Percentiles rank a stretch among this genome's conserved stretches.
These are phyloP conservation scores for Erysimum pusillum DNA, from an alignment of 441 rosid species.

Conservation along the genomic window DNA sequence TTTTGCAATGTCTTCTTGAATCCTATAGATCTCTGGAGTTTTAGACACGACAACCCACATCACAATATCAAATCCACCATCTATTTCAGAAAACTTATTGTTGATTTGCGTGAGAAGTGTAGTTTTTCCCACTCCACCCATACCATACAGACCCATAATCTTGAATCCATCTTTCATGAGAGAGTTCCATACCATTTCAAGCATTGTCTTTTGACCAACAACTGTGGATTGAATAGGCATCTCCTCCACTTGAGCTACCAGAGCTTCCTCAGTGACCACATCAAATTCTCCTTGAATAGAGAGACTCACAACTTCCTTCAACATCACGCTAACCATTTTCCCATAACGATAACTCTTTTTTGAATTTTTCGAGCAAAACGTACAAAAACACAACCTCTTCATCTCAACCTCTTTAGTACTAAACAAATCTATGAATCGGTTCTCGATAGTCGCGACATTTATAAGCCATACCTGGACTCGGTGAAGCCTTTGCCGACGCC, in stretches of 20 bases:
- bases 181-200: not conserved
- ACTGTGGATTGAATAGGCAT: not conserved
- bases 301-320: not conserved
- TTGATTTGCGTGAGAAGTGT: not conserved
- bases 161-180: not conserved
- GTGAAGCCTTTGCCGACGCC: not conserved
- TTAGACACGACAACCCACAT: constrained; percentile 4
- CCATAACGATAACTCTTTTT: not conserved
- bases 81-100: not conserved
- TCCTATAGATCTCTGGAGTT: not conserved
- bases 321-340: not conserved
- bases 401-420: constrained; percentile 8
- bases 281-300: not conserved
- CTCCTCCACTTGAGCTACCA: not conserved
- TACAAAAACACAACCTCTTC: constrained; percentile 5
- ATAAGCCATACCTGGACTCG: constrained; percentile 19
- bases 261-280: not conserved
- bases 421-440: not conserved
- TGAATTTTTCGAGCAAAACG: not conserved
- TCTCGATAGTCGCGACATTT: not conserved
- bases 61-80: not conserved
- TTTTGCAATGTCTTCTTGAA: not conserved
- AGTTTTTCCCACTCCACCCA: constrained; percentile 3
- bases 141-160: not conserved
- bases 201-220: constrained; percentile 1